A percentile compares a stretch with the other conserved stretches of the same genome.
These are phyloP conservation scores for Fistulinella staudtii DNA, from an alignment of 1,284 basidiomycete genomes.

Conservation along the genomic window DNA sequence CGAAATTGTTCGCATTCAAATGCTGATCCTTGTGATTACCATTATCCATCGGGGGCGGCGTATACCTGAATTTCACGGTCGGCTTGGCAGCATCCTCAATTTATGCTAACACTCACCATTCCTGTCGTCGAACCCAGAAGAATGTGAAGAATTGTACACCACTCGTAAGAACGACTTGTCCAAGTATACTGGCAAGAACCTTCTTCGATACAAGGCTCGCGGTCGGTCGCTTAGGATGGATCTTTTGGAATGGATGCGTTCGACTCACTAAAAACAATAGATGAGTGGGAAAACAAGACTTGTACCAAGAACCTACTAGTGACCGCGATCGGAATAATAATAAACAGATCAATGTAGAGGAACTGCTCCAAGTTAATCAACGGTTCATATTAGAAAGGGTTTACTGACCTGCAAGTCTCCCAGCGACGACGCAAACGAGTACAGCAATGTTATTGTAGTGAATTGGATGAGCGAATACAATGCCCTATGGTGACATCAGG, in stretches of 20 bases:
- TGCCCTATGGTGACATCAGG: slow-evolving; percentile 46
- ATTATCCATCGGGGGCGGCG: slow-evolving; percentile 48
- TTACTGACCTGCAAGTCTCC: slow-evolving; percentile 88
- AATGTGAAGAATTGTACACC: slow-evolving; percentile 85
- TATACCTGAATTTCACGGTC: slow-evolving; percentile 47
- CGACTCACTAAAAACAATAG: slow-evolving; percentile 72
- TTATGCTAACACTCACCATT: slow-evolving; percentile 52
- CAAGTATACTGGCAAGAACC: slow-evolving; percentile 90
- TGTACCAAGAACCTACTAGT: slow-evolving; percentile 63
- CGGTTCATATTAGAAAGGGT: slow-evolving; percentile 2
- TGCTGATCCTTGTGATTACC: slow-evolving; percentile 64
- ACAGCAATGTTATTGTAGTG: slow-evolving; percentile 85
- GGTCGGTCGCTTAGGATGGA: slow-evolving; percentile 90
- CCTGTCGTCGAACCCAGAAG: slow-evolving; percentile 81
- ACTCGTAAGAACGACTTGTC: slow-evolving; percentile 88
- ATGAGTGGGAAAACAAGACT: slow-evolving; percentile 10
- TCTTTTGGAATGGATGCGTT: slow-evolving; percentile 83
- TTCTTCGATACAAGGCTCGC: slow-evolving; percentile 96
- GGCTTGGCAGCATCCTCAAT: neutral
- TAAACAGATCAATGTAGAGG: slow-evolving; percentile 95
- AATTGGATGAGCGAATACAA: slow-evolving; percentile 91
- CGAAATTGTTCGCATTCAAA: slow-evolving; percentile 87
- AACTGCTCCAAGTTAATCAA: slow-evolving; percentile 52
- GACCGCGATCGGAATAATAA: slow-evolving; percentile 95
- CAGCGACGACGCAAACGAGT: slow-evolving; percentile 93